Evolutionary conservation across 2,329 filamentous ascomycete species (phyloP).

Genomic region (Aspergillus udagawae): DNA sequence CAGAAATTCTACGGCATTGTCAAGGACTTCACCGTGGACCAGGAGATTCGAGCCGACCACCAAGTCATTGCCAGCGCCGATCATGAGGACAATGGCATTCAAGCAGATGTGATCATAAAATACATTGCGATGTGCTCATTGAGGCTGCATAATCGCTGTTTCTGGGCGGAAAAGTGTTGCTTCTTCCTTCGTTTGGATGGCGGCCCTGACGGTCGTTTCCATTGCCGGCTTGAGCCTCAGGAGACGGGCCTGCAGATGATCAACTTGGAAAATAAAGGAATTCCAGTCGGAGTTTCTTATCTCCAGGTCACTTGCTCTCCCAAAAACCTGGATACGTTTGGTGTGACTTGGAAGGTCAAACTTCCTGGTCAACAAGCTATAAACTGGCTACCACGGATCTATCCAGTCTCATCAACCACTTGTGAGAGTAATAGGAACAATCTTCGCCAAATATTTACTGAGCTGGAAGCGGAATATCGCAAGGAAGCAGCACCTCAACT

Average conservation of each 20-base stretch:
- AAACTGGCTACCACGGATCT: slow-evolving; percentile 27
- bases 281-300: slow-evolving; percentile 14
- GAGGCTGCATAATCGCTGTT: slow-evolving; percentile 22
- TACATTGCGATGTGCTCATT: slow-evolving; percentile 29
- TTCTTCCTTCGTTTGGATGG: slow-evolving; percentile 26
- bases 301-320: slow-evolving; percentile 23
- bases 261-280: slow-evolving; percentile 9
- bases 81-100: slow-evolving; percentile 3
- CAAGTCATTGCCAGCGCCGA: neutral
- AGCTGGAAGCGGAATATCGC: neutral
- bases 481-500: neutral
- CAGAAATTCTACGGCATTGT: slow-evolving; percentile 25
- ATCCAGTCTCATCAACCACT: slow-evolving; percentile 7
- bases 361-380: slow-evolving; percentile 5
- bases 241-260: slow-evolving; percentile 15
- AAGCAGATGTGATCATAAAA: slow-evolving; percentile 12
- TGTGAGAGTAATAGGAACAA: slow-evolving; percentile 7
- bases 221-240: slow-evolving; percentile 13
- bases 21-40: slow-evolving; percentile 26
- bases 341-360: slow-evolving; percentile 22
- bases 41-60: slow-evolving; percentile 16
- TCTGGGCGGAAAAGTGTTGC: slow-evolving; percentile 30
- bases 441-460: slow-evolving; percentile 10
- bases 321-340: slow-evolving; percentile 21
- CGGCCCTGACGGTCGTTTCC: slow-evolving; percentile 25